phyloP scores from a whole-genome alignment of 2,329 filamentous ascomycete genomes.

The Fusarium denticulatum region DNA sequence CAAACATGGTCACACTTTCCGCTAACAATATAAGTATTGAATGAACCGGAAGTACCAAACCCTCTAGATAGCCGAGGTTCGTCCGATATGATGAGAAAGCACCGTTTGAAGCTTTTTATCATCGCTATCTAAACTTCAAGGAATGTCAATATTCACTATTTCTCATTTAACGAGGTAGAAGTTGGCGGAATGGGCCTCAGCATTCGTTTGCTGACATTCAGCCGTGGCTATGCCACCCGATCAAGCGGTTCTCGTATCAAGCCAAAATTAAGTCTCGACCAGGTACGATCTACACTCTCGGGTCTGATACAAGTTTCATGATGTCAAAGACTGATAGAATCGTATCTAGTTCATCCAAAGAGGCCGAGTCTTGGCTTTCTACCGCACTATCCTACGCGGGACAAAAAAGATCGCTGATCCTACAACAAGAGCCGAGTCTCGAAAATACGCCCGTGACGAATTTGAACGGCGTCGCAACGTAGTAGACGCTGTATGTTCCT shows the following conservation, averaged over 20 bases:
- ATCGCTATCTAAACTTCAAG: conserved; percentile 1
- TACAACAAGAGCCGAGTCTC: conserved; percentile 63
- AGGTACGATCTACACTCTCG: conserved; percentile 54
- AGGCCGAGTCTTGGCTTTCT: conserved; percentile 64
- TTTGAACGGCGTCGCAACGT: conserved; percentile 68
- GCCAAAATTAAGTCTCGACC: conserved; percentile 64
- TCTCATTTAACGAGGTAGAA: conserved; percentile 29
- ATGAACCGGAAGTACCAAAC: background rate
- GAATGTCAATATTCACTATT: conserved; percentile 13
- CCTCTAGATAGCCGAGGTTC: conserved; percentile 35
- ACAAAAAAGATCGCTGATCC: conserved; percentile 62
- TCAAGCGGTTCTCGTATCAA: conserved; percentile 44
- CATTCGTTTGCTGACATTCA: conserved; percentile 41
- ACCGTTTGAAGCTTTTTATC: conserved; percentile 33
- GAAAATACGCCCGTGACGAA: conserved; percentile 66
- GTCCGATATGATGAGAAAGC: conserved; percentile 18
- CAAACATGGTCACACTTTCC: background rate
- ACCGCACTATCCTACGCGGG: conserved; percentile 66
- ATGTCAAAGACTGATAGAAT: conserved; percentile 15
- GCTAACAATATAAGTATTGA: conserved; percentile 21
- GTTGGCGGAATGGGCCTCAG: conserved; percentile 43
- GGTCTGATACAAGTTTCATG: background rate
- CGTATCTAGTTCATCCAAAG: conserved; percentile 66
- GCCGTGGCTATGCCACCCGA: conserved; percentile 50
- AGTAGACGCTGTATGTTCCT: conserved; percentile 62